Conservation (phyloP, 345 rosid species). For the Lumnitzera littorea region DNA sequence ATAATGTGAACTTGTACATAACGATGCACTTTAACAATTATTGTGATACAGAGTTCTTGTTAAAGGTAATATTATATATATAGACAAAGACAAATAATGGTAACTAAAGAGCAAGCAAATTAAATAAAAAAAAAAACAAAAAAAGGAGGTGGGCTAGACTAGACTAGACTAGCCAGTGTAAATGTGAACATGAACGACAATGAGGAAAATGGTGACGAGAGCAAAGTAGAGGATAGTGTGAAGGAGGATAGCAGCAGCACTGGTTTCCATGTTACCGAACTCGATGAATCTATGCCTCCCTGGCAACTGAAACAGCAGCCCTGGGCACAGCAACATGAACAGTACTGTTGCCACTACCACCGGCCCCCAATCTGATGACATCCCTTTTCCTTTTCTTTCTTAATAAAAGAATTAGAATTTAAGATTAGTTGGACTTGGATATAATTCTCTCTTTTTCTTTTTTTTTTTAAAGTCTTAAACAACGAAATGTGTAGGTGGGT, state of each 20-base stretch:
- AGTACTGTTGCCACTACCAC: slow-evolving; percentile 27
- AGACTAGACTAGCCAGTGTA: slow-evolving; percentile 15
- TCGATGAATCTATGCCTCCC: slow-evolving; percentile 25
- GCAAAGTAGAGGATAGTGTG: slow-evolving; percentile 39
- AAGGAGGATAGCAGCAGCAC: slow-evolving; percentile 31
- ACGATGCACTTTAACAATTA: background rate
- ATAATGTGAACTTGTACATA: too few species aligned
- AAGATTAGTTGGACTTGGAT: too few species aligned
- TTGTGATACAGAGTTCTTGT: background rate
- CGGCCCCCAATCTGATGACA: slow-evolving; percentile 39
- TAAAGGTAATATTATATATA: too few species aligned
- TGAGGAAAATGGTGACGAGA: slow-evolving; percentile 28
- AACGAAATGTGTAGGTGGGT: too few species aligned
- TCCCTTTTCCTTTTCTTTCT: too few species aligned
- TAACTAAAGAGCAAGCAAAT: too few species aligned
- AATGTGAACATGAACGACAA: slow-evolving; percentile 30
- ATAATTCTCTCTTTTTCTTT: too few species aligned
- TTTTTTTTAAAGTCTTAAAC: too few species aligned
- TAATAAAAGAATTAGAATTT: too few species aligned
- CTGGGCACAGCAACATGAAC: slow-evolving; percentile 42
- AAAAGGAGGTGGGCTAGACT: too few species aligned
- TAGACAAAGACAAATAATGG: too few species aligned
- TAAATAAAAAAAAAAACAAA: too few species aligned
- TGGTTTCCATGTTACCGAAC: slow-evolving; percentile 35
- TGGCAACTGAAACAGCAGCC: slow-evolving; percentile 41